phyloP scores from a whole-genome alignment of 2,329 filamentous ascomycete species.

The Zymoseptoria passerinii region DNA sequence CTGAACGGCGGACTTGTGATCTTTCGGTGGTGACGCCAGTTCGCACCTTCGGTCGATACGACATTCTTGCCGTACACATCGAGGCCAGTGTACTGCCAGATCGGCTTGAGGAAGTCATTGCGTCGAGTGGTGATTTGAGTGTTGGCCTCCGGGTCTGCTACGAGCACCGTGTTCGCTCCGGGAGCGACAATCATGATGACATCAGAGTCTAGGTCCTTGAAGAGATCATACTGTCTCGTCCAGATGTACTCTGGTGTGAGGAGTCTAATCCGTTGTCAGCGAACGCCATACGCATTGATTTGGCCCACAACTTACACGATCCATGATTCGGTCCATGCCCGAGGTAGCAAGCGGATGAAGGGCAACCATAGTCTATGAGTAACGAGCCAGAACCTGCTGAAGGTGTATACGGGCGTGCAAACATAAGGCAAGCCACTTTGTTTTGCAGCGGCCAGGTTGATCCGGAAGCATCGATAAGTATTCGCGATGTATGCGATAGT shows the following conservation, averaged over 20 bases:
- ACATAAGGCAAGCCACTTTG: conserved; percentile 40
- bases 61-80: conserved; percentile 65
- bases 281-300: neutral
- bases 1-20: conserved; percentile 64
- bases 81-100: conserved; percentile 50
- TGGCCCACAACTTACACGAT: conserved; percentile 21
- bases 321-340: conserved; percentile 49
- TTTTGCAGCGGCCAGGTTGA: conserved; percentile 39
- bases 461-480: conserved; percentile 31
- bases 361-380: conserved; percentile 48
- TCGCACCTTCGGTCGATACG: conserved; percentile 57
- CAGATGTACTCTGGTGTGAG: conserved; percentile 55
- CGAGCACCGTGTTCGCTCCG: conserved; percentile 44
- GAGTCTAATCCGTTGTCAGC: conserved; percentile 20
- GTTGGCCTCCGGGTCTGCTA: conserved; percentile 57
- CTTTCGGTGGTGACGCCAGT: conserved; percentile 67
- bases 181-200: conserved; percentile 58
- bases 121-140: conserved; percentile 57
- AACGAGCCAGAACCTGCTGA: conserved; percentile 49
- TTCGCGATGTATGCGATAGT: conserved; percentile 28
- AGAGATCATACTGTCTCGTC: conserved; percentile 48
- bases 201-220: conserved; percentile 50
- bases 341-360: conserved; percentile 48
- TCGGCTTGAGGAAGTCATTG: conserved; percentile 64
- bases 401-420: conserved; percentile 37